Percentiles rank a stretch among this genome's conserved stretches.
phyloP scores from a whole-genome alignment of 495 filamentous ascomycete genomes.

The Rhizodiscina lignyota region DNA sequence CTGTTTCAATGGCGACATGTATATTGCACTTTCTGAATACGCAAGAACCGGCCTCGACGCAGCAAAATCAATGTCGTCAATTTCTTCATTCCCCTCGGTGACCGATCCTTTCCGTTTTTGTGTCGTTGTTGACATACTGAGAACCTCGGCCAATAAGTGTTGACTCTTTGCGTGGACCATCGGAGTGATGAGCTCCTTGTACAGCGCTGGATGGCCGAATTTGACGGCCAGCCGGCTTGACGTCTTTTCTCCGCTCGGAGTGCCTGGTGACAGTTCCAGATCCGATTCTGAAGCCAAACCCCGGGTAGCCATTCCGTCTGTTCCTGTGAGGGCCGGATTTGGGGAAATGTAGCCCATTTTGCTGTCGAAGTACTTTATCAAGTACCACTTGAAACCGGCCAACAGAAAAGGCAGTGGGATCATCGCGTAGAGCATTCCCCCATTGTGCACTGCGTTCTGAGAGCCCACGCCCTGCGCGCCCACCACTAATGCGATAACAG shows the following conservation, averaged over 20 bases:
- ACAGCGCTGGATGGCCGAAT: slow-evolving; percentile 85
- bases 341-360: slow-evolving; percentile 59
- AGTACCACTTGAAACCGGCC: slow-evolving; percentile 75
- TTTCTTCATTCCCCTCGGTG: slow-evolving; percentile 35
- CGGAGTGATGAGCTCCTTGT: slow-evolving; percentile 73
- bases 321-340: slow-evolving; percentile 44
- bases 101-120: slow-evolving; percentile 19
- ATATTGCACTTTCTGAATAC: slow-evolving; percentile 81
- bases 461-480: slow-evolving; percentile 24
- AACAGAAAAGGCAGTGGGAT: slow-evolving; percentile 68
- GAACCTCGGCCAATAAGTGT: slow-evolving; percentile 61
- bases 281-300: neutral
- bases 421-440: slow-evolving; percentile 47
- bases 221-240: slow-evolving; percentile 64
- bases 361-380: slow-evolving; percentile 56
- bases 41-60: too few species aligned
- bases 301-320: too few species aligned
- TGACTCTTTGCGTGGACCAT: slow-evolving; percentile 91
- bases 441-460: slow-evolving; percentile 26
- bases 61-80: slow-evolving; percentile 58
- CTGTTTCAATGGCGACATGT: too few species aligned
- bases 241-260: neutral
- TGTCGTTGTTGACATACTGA: slow-evolving; percentile 52
- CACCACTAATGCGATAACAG: slow-evolving; percentile 50
- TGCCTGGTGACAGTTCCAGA: neutral